Conservation (phyloP, 2,329 filamentous ascomycete genomes). For the Botrytis pseudocinerea region DNA sequence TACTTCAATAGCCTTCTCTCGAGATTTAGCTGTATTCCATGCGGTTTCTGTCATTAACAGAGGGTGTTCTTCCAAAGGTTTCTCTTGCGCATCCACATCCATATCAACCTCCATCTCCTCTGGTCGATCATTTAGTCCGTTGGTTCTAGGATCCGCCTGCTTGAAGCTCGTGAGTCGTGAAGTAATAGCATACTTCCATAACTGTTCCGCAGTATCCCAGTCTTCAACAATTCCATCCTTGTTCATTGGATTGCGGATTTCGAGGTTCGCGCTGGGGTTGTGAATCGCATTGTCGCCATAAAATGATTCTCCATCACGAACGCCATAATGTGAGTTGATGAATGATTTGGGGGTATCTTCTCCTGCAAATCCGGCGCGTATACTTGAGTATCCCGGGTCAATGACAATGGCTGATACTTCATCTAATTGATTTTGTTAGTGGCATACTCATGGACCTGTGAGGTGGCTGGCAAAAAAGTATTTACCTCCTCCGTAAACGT, state of each 20-base stretch:
- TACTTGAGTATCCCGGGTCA: conserved; percentile 88
- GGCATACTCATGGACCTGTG: background rate
- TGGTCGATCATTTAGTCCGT: conserved; percentile 71
- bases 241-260: conserved; percentile 90
- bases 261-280: conserved; percentile 71
- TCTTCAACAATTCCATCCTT: conserved; percentile 89
- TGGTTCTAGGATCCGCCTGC: conserved; percentile 68
- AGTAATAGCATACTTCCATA: conserved; percentile 93
- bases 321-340: conserved; percentile 84
- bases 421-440: conserved; percentile 56
- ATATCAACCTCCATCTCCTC: conserved; percentile 50
- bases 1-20: conserved; percentile 93
- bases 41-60: conserved; percentile 91
- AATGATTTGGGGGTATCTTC: conserved; percentile 97
- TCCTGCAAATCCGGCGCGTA: conserved; percentile 93
- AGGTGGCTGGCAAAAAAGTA: conserved; percentile 25
- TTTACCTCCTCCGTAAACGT: conserved; percentile 64
- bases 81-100: conserved; percentile 62
- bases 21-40: conserved; percentile 84
- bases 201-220: conserved; percentile 85
- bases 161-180: conserved; percentile 80
- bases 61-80: conserved; percentile 83
- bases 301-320: conserved; percentile 56
- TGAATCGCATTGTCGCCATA: conserved; percentile 92
- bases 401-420: conserved; percentile 97